phyloP scores from a whole-genome alignment of 805 yeast genomes.

The Kuraishia hungarica region DNA sequence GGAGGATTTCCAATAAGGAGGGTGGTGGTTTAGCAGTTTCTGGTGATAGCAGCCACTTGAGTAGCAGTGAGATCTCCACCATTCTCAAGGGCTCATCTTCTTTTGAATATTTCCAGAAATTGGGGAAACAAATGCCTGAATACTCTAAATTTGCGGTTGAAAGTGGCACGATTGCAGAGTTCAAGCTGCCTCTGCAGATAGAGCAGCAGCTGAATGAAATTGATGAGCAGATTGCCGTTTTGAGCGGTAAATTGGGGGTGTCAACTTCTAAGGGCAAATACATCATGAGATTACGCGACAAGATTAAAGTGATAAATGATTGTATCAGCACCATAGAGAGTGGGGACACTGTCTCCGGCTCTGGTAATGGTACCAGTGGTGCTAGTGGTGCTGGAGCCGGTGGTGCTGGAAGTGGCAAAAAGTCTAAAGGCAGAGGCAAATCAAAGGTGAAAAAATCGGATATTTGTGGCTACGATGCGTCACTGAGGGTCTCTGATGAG shows the following conservation, averaged over 20 bases:
- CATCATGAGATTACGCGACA: constrained; percentile 26
- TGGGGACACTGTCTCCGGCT: neutral
- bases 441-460: constrained; percentile 23
- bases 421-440: constrained; percentile 8
- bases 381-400: neutral
- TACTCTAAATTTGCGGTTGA: constrained; percentile 15
- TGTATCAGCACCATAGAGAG: constrained; percentile 11
- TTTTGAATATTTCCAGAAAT: constrained; percentile 12
- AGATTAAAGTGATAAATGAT: constrained; percentile 29
- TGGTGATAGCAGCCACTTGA: constrained; percentile 6
- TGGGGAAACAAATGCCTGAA: constrained; percentile 36
- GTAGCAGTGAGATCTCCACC: constrained; percentile 7
- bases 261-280: constrained; percentile 13
- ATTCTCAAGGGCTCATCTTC: constrained; percentile 10
- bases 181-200: neutral
- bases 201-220: constrained; percentile 12
- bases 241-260: constrained; percentile 9
- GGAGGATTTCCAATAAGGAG: neutral
- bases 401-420: constrained; percentile 7
- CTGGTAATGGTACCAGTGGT: constrained; percentile 2
- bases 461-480: constrained; percentile 42
- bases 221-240: constrained; percentile 10
- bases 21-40: neutral
- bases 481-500: constrained; percentile 9
- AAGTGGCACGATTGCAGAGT: neutral